These are phyloP conservation scores for Psilocybe cyanescens DNA, from an alignment of 768 basidiomycete species.

Conservation along the genomic window DNA sequence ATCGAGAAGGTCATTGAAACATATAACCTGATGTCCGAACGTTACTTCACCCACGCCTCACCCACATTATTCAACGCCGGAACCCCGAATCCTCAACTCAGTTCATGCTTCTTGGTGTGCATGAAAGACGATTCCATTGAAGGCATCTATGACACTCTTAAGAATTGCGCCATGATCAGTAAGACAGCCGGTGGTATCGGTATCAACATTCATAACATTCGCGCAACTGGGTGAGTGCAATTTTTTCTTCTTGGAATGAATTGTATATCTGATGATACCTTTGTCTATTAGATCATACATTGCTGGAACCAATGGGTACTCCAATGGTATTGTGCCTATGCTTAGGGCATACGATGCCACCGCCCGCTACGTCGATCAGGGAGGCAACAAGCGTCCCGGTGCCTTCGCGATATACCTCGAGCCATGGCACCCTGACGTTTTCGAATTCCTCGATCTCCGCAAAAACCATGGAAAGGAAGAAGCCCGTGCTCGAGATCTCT, in stretches of 20 bases:
- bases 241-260: not conserved
- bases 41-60: conserved; percentile 97
- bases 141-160: conserved; percentile 98
- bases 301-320: conserved; percentile 98
- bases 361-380: conserved; percentile 98
- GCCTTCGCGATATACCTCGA: conserved; percentile 99
- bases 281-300: conserved; percentile 80
- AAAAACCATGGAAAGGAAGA: conserved; percentile 99
- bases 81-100: conserved; percentile 92
- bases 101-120: conserved; percentile 95
- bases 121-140: conserved; percentile 99
- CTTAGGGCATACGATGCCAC: conserved; percentile 97
- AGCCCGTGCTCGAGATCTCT: conserved; percentile 92
- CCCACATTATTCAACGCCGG: conserved; percentile 99
- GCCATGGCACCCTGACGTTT: conserved; percentile 98
- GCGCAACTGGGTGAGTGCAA: conserved; percentile 81
- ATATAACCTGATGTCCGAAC: conserved; percentile 95
- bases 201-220: conserved; percentile 93
- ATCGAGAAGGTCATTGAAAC: conserved; percentile 91
- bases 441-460: conserved; percentile 95
- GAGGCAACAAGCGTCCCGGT: conserved; percentile 98
- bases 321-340: conserved; percentile 99
- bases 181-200: conserved; percentile 99
- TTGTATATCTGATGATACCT: conserved; percentile 2
- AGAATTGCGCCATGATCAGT: conserved; percentile 98